These are phyloP conservation scores for Diaporthe nobilis DNA, from an alignment of 2,329 filamentous ascomycete species.

Conservation along the genomic window DNA sequence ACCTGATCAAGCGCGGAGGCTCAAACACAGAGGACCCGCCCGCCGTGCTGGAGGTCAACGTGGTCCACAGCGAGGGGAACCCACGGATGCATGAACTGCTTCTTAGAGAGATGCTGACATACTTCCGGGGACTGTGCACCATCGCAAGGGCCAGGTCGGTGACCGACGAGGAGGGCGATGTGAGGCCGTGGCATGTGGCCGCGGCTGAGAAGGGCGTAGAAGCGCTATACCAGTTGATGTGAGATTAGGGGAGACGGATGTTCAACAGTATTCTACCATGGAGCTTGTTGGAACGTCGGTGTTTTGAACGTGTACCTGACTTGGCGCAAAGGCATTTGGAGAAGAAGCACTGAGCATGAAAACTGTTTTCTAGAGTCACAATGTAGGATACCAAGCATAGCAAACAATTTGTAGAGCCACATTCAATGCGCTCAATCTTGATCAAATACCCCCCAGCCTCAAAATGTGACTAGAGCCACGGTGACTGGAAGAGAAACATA, in stretches of 20 bases:
- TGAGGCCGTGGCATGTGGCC: conserved; percentile 84
- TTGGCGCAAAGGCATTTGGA: conserved; percentile 26
- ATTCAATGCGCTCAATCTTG: neutral
- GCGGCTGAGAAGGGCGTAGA: conserved; percentile 78
- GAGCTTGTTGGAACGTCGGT: neutral
- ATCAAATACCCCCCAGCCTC: neutral
- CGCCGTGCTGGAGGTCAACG: conserved; percentile 73
- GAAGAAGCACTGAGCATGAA: conserved; percentile 15
- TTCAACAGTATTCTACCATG: neutral
- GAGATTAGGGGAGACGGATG: conserved; percentile 47
- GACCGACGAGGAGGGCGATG: conserved; percentile 69
- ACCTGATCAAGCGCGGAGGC: conserved; percentile 75
- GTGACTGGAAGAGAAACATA: neutral
- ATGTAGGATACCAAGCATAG: conserved; percentile 36
- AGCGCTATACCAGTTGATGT: conserved; percentile 76
- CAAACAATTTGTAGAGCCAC: conserved; percentile 27
- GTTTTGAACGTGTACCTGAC: neutral
- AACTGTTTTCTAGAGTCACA: neutral
- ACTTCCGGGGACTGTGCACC: conserved; percentile 78
- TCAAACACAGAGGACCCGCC: conserved; percentile 70
- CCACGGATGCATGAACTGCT: conserved; percentile 73
- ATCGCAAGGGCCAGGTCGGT: conserved; percentile 77
- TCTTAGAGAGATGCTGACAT: conserved; percentile 77
- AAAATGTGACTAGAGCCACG: neutral
- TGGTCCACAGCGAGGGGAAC: conserved; percentile 70